Conservation (phyloP, 305 asterid genomes). For the Ajuga reptans region DNA sequence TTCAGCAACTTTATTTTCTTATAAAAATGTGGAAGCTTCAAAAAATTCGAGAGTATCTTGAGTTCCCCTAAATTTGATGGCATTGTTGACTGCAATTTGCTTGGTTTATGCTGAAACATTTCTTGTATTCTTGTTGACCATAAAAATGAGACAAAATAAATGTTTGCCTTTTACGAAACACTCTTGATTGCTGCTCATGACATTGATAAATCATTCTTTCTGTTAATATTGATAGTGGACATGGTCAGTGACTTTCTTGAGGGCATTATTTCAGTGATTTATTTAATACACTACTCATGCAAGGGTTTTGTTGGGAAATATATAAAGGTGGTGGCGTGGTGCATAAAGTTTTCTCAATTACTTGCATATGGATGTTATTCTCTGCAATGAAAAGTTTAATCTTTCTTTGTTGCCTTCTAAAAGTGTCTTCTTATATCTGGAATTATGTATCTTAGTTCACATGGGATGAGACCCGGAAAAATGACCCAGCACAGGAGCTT, state of each 20-base stretch:
- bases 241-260: background rate
- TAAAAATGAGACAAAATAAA: background rate
- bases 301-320: background rate
- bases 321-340: background rate
- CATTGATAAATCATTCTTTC: background rate
- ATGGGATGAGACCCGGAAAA: background rate
- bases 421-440: background rate
- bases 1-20: constrained; percentile 1
- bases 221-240: background rate
- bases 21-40: background rate
- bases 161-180: background rate
- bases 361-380: background rate
- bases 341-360: background rate
- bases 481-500: background rate
- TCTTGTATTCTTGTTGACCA: background rate
- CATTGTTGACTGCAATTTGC: background rate
- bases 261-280: background rate
- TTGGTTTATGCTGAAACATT: background rate
- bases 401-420: background rate
- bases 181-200: background rate
- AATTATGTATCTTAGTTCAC: background rate
- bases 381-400: background rate
- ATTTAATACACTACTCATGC: background rate
- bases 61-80: constrained; percentile 8
- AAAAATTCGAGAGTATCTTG: background rate